Conservation (phyloP, 202 grass and related monocot species). For the Schoenoplectus tabernaemontani region DNA sequence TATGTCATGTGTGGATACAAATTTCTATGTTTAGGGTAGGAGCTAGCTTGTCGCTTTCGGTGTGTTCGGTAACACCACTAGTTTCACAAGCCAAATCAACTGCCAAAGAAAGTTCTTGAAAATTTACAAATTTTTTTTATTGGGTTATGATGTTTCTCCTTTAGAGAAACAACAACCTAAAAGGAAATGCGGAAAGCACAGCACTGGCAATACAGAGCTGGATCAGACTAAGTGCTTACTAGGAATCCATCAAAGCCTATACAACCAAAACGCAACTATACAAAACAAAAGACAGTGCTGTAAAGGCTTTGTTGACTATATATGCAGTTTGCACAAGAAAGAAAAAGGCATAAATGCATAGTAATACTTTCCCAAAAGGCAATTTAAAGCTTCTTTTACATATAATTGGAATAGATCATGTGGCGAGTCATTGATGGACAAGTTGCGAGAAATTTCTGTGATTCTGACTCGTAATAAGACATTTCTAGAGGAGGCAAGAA, state of each 20-base stretch:
- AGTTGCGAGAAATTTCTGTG: background rate
- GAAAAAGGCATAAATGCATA: background rate
- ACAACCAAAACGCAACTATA: constrained; percentile 9
- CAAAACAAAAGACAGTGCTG: constrained; percentile 7
- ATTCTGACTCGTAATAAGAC: background rate
- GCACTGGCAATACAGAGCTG: constrained; percentile 17
- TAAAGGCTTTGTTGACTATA: background rate
- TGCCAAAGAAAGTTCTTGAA: background rate
- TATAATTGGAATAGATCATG: background rate
- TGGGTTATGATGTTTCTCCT: constrained; percentile 3
- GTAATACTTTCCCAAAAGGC: background rate
- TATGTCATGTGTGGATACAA: background rate
- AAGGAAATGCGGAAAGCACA: constrained; percentile 6
- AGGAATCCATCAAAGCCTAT: constrained; percentile 19
- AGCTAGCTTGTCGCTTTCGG: constrained; percentile 7
- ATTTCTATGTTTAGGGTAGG: background rate
- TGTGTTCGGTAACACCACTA: constrained; percentile 15
- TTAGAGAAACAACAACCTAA: background rate
- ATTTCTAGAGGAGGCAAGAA: background rate
- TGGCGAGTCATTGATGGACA: background rate
- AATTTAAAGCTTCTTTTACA: background rate
- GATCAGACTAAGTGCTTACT: constrained; percentile 26
- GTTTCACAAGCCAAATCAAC: constrained; percentile 10
- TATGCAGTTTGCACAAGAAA: background rate
- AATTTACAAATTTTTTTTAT: background rate